Percentiles rank a stretch among this genome's conserved stretches.
phyloP scores from a whole-genome alignment of 345 rosid genomes.

The Noccaea caerulescens region DNA sequence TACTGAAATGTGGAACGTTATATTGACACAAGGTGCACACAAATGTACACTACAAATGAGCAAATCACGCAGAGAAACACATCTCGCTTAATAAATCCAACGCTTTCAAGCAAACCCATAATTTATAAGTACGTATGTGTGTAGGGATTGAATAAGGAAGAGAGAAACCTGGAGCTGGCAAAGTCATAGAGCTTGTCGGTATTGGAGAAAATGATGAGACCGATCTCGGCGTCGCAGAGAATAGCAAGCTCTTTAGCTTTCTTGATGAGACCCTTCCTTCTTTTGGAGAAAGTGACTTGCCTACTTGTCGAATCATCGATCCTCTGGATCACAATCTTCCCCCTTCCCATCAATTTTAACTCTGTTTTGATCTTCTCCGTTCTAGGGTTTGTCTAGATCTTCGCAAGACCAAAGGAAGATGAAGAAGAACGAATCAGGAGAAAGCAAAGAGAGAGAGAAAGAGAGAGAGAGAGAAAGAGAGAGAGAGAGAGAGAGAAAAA shows the following conservation, averaged over 20 bases:
- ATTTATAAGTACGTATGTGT: constrained; percentile 2
- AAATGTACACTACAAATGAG: not conserved
- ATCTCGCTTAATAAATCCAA: not conserved
- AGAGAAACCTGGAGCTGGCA: constrained; percentile 56
- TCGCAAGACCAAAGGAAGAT: constrained; percentile 22
- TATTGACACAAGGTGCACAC: constrained; percentile 12
- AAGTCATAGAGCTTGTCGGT: constrained; percentile 74
- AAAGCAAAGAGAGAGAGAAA: constrained; percentile 24
- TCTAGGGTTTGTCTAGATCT: constrained; percentile 48
- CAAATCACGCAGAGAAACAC: constrained; percentile 14
- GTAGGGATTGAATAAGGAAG: constrained; percentile 29
- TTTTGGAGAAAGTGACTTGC: constrained; percentile 76
- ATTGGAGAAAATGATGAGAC: constrained; percentile 63
- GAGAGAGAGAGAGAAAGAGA: not conserved
- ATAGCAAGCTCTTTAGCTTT: constrained; percentile 78
- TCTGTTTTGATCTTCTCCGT: constrained; percentile 13
- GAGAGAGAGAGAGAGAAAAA: too few relatives aligned
- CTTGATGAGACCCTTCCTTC: constrained; percentile 75
- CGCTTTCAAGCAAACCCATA: constrained; percentile 1
- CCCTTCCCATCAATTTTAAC: constrained; percentile 66
- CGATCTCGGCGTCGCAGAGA: constrained; percentile 71
- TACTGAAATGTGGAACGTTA: too few relatives aligned
- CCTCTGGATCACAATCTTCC: constrained; percentile 74
- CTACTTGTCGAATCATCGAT: constrained; percentile 73
- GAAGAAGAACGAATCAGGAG: constrained; percentile 35